Evolutionary conservation across 371 early-diverging fungal genomes (phyloP).

Genomic region (Encephalitozoon intestinalis): DNA sequence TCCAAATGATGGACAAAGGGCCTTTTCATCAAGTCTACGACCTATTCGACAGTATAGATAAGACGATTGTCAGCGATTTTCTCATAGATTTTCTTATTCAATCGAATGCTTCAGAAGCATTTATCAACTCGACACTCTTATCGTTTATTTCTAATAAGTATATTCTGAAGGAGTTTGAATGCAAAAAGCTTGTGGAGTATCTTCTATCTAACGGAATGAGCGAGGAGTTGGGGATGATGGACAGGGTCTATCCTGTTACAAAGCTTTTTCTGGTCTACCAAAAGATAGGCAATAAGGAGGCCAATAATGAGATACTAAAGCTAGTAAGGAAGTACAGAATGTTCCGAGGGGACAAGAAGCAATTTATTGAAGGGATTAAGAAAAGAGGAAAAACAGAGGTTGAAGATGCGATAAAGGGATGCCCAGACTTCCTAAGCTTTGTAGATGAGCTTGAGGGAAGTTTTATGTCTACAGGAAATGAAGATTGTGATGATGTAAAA

Average conservation of each 20-base stretch:
- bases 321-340: constrained; percentile 32
- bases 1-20: constrained; percentile 11
- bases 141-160: constrained; percentile 37
- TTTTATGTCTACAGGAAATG: not conserved
- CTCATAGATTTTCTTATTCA: constrained; percentile 15
- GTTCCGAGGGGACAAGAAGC: constrained; percentile 8
- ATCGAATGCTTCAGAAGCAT: constrained; percentile 15
- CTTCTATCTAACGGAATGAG: not conserved
- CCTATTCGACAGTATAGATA: constrained; percentile 14
- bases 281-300: constrained; percentile 3
- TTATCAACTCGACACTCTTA: constrained; percentile 26
- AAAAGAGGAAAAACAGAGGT: not conserved
- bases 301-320: constrained; percentile 11
- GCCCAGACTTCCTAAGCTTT: constrained; percentile 28
- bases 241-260: constrained; percentile 49
- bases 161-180: constrained; percentile 33
- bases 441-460: constrained; percentile 18
- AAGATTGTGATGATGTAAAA: not conserved
- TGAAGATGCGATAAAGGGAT: constrained; percentile 15
- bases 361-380: constrained; percentile 5
- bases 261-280: constrained; percentile 33
- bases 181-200: constrained; percentile 14
- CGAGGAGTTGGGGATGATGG: constrained; percentile 31
- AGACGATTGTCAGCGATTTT: not conserved
- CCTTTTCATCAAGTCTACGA: not conserved